A percentile compares a stretch with the other conserved stretches of the same genome.
Evolutionary conservation across 192 early-diverging fungal species (phyloP).

Genomic region (Backusella tuberculispora): DNA sequence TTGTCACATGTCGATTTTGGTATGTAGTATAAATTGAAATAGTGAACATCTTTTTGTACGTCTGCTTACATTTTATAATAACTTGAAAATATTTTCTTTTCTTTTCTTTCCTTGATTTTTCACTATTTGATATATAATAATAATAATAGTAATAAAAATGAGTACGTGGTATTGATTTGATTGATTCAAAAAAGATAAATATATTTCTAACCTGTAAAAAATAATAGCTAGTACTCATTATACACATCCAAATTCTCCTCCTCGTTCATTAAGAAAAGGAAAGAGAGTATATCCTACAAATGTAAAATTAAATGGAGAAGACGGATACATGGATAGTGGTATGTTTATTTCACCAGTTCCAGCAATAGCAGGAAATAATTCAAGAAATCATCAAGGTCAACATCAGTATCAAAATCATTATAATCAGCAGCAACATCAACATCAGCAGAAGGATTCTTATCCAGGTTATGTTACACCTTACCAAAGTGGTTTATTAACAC

Average conservation of each 20-base stretch:
- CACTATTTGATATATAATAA: not conserved
- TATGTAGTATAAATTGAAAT: slow-evolving; percentile 16
- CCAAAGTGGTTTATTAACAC: not conserved
- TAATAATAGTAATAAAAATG: no score
- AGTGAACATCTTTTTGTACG: not conserved
- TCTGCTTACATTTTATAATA: not conserved
- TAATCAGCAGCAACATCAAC: no score
- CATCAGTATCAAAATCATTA: no score
- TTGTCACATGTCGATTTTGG: slow-evolving; percentile 1
- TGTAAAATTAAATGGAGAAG: not conserved
- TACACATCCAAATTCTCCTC: not conserved
- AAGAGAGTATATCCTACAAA: not conserved
- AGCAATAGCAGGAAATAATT: not conserved
- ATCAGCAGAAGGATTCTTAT: no score
- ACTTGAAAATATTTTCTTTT: not conserved
- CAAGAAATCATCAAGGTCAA: not conserved
- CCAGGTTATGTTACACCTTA: not conserved
- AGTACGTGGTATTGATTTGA: no score
- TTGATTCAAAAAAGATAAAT: not conserved
- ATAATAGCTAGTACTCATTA: not conserved
- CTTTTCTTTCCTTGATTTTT: not conserved
- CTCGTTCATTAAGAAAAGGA: not conserved
- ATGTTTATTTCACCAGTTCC: not conserved
- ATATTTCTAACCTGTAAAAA: not conserved
- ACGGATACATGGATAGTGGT: not conserved